Conservation (phyloP, 208 protist genomes). For the Acanthamoeba healyi region DNA sequence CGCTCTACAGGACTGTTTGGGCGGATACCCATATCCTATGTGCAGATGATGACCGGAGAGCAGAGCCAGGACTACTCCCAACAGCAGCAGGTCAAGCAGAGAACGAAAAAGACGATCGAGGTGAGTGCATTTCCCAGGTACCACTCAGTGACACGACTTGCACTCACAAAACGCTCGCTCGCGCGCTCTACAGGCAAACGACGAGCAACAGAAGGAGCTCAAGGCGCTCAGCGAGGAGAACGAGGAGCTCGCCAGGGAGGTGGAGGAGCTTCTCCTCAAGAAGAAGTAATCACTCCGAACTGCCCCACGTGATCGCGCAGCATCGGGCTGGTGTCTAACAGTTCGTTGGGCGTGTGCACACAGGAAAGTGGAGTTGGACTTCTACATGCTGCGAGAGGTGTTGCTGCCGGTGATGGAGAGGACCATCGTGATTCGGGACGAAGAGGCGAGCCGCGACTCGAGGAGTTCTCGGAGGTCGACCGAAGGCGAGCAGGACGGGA, state of each 20-base stretch:
- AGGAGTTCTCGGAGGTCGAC: not conserved
- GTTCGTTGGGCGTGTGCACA: not conserved
- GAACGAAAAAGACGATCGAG: not conserved
- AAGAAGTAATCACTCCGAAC: not conserved
- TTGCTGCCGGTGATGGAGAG: slow-evolving; percentile 44
- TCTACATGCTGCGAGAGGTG: slow-evolving; percentile 57
- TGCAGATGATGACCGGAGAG: slow-evolving; percentile 2
- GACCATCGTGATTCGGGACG: not conserved
- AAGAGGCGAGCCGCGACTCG: not conserved
- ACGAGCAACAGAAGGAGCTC: slow-evolving; percentile 40
- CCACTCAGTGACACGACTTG: no score
- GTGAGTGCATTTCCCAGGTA: not conserved
- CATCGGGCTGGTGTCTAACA: not conserved
- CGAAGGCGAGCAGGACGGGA: not conserved
- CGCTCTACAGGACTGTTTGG: not conserved
- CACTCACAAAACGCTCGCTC: no score
- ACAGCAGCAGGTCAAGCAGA: slow-evolving; percentile 41
- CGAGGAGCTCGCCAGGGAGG: not conserved
- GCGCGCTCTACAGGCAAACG: slow-evolving; percentile 35
- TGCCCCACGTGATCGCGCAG: not conserved
- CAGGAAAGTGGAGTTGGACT: slow-evolving; percentile 64
- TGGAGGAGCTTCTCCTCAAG: slow-evolving; percentile 24
- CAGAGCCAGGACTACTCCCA: slow-evolving; percentile 28
- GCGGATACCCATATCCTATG: not conserved
- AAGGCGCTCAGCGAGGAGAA: slow-evolving; percentile 7